These are phyloP conservation scores for Pseudogymnoascus sp. DNA, from an alignment of 2,329 filamentous ascomycete species.

Conservation along the genomic window DNA sequence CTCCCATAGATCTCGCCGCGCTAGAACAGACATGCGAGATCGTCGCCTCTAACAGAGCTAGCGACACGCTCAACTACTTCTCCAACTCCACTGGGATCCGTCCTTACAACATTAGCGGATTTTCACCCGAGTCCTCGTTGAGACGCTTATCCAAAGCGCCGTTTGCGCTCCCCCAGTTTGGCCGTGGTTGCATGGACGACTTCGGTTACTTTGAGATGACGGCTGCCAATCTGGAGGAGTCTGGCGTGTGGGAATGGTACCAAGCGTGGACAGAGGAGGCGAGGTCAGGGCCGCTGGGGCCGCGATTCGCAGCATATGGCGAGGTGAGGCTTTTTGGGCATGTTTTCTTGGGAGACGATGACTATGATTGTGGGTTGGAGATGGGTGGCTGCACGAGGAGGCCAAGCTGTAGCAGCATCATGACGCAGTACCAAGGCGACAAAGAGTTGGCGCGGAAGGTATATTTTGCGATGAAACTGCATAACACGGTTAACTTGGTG, in stretches of 20 bases:
- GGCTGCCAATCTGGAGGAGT: not conserved
- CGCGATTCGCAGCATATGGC: not conserved
- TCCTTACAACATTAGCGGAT: not conserved
- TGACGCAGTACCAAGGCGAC: not conserved
- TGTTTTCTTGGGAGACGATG: not conserved
- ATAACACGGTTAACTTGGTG: conserved; percentile 5
- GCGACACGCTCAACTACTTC: not conserved
- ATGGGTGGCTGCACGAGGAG: not conserved
- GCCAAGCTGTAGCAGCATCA: not conserved
- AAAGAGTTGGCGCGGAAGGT: conserved; percentile 6
- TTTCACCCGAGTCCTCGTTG: not conserved
- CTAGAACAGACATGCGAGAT: not conserved
- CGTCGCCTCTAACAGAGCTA: not conserved
- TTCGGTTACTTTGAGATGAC: conserved; percentile 6
- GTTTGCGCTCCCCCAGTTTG: not conserved
- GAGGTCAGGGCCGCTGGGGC: not conserved
- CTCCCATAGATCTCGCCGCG: not conserved
- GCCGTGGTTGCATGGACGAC: conserved; percentile 2
- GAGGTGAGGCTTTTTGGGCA: conserved; percentile 1
- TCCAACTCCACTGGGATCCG: not conserved
- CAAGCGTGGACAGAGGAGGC: not conserved
- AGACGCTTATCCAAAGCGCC: not conserved
- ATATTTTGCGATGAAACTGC: conserved; percentile 7
- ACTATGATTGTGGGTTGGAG: conserved; percentile 4
- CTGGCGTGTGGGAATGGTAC: not conserved